Base-by-base conservation (phyloP, 2,329 filamentous ascomycete genomes). In the Sarocladium kiliense region DNA sequence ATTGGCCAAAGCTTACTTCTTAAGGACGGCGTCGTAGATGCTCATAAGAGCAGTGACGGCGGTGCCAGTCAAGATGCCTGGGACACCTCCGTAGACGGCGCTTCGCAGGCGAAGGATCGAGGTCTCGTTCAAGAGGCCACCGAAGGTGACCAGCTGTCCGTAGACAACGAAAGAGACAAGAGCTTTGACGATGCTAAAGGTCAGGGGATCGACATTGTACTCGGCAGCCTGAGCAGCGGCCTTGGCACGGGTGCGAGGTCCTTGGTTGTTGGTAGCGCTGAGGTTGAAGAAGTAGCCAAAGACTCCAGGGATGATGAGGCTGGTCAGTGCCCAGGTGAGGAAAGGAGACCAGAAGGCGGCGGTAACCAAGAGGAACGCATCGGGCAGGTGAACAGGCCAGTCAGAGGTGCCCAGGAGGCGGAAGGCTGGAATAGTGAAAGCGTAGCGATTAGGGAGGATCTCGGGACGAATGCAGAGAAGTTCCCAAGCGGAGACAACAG, bases 261-360 rank as follows among this genome's bases (percentile, higher is more conserved):
- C 63, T 18, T 47, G 44, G 66, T 68, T 70, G 63, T 68, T 75
- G 63, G 76, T 79, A 50, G 77, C 74, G 37, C 86, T 89, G 65
- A 97, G 71, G 72, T 97, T 97, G 81, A 96, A 88, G 69, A 97
- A 96, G 75, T 94, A 97, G 25, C 89, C 90, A 41, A 85, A 77
- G 30, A 88, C 59, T 51, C 86, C 75, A 1, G 93, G 93, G 26
- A 93, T 61, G 42, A 89, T 64, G 55, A 89, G 70, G 66, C 83
- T 88, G 10, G 91, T 94, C 34, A 86, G 68, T 4, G 83, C 68
- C 91, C 92, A 97, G 19, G 91, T 78, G 7, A 85, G 77, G 55
- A 88, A 83, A 0, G 92, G 88, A 0, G 82, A 85, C 93, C 93
- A 97, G 79, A 96, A 97, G 25, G 81, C 80, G 37, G 80, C 74